A percentile compares a stretch with the other conserved stretches of the same genome.
Evolutionary conservation across 306 rosid species (phyloP).

Genomic region (Vachellia collinsii): DNA sequence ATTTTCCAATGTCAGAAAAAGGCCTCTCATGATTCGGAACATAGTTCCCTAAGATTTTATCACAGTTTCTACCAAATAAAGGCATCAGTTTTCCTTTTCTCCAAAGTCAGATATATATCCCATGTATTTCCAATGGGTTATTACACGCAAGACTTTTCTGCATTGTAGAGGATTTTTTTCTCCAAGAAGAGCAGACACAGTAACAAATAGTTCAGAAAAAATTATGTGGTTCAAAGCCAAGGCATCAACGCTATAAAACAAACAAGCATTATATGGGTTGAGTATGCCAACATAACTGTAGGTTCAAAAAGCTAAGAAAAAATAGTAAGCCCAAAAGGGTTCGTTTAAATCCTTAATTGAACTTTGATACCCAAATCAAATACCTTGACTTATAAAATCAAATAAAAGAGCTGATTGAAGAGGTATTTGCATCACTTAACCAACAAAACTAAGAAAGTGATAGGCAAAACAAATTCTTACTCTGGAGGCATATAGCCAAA

Average conservation of each 20-base stretch:
- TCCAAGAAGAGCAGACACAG: neutral
- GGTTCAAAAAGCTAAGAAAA: neutral
- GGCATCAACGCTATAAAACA: neutral
- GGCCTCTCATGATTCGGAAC: neutral
- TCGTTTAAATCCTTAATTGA: neutral
- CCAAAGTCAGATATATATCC: neutral
- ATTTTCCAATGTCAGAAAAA: neutral
- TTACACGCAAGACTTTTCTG: neutral
- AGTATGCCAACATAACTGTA: neutral
- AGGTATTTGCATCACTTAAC: neutral
- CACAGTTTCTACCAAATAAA: neutral
- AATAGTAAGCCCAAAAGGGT: neutral
- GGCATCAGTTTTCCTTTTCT: neutral
- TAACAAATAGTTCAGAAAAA: neutral
- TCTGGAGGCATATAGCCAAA: slow-evolving; percentile 86
- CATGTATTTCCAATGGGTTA: neutral
- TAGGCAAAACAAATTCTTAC: slow-evolving; percentile 41
- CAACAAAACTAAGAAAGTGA: slow-evolving; percentile 4
- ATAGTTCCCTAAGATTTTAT: neutral
- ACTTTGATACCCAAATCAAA: neutral
- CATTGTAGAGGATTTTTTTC: neutral
- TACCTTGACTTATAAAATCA: neutral
- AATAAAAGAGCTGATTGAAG: neutral
- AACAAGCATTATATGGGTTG: neutral
- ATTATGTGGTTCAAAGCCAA: neutral